Conservation (phyloP, 2,329 filamentous ascomycete genomes). For the Colletotrichum musae region DNA sequence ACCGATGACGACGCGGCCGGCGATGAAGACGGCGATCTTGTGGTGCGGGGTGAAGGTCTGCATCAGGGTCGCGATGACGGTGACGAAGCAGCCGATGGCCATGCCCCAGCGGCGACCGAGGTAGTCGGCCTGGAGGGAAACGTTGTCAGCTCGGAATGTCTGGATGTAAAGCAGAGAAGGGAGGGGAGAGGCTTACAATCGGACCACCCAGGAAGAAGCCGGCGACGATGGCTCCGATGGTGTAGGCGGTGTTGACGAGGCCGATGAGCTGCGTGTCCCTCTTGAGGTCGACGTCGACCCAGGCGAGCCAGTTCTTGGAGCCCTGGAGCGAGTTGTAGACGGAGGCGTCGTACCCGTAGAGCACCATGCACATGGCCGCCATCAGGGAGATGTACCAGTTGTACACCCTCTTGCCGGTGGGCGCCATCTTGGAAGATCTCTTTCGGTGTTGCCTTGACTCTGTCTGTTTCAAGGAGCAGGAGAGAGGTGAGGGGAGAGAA, state of each 20-base stretch:
- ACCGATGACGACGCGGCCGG: slow-evolving; percentile 77
- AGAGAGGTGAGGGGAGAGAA: no score
- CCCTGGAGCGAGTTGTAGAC: slow-evolving; percentile 82
- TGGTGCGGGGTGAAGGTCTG: slow-evolving; percentile 75
- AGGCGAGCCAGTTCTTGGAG: slow-evolving; percentile 76
- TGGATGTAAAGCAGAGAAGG: not conserved
- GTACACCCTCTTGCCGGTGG: slow-evolving; percentile 37
- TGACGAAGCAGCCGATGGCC: slow-evolving; percentile 74
- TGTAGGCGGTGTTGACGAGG: slow-evolving; percentile 77
- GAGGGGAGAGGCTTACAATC: slow-evolving; percentile 52
- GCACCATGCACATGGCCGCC: slow-evolving; percentile 81
- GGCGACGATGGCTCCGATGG: slow-evolving; percentile 78
- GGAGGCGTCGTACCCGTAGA: slow-evolving; percentile 82
- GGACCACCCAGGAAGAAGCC: slow-evolving; percentile 80
- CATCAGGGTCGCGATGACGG: slow-evolving; percentile 78
- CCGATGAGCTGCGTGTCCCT: slow-evolving; percentile 61
- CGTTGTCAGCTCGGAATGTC: not conserved
- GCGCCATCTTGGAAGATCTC: slow-evolving; percentile 30
- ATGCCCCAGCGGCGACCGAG: slow-evolving; percentile 76
- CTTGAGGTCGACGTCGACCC: slow-evolving; percentile 68
- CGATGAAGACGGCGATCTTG: slow-evolving; percentile 77
- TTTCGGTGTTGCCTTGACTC: not conserved
- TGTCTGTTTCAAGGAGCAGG: no score
- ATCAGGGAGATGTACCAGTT: slow-evolving; percentile 70
- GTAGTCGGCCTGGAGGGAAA: slow-evolving; percentile 61